These are phyloP conservation scores for Gloeopeniophorella convolvens DNA, from an alignment of 768 basidiomycete genomes.

Conservation along the genomic window DNA sequence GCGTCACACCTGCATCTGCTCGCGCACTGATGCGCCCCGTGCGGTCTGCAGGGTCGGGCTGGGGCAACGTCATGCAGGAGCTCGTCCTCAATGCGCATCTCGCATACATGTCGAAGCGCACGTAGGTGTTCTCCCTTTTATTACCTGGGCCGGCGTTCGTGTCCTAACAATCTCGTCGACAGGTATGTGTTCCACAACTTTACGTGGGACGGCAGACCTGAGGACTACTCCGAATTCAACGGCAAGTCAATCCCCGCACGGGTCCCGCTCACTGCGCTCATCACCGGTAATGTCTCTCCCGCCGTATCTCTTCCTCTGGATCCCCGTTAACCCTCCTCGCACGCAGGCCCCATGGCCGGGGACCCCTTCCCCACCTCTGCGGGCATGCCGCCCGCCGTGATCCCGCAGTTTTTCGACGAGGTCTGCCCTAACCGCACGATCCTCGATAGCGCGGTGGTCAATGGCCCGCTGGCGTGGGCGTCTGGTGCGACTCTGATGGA, in stretches of 20 bases:
- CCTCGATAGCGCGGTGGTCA: constrained; percentile 28
- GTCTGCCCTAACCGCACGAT: constrained; percentile 35
- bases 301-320: no score
- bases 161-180: not conserved
- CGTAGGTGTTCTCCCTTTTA: constrained; percentile 32
- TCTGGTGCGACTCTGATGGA: constrained; percentile 30
- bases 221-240: constrained; percentile 37
- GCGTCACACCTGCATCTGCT: not conserved
- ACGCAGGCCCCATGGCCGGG: constrained; percentile 37
- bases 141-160: not conserved
- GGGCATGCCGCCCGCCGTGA: constrained; percentile 31
- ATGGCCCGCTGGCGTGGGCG: constrained; percentile 24
- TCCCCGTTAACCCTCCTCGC: not conserved
- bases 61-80: constrained; percentile 60
- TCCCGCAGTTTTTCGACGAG: constrained; percentile 32
- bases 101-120: constrained; percentile 39
- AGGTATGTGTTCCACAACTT: constrained; percentile 53
- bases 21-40: no score
- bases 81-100: constrained; percentile 46
- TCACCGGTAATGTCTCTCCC: constrained; percentile 46
- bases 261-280: constrained; percentile 47
- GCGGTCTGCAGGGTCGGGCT: constrained; percentile 48
- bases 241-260: constrained; percentile 46
- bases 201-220: constrained; percentile 41
- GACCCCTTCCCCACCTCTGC: constrained; percentile 31